Percentiles rank a stretch among this genome's conserved stretches.
Conservation (phyloP, 305 asterid species). For the Ruellia speciosa region DNA sequence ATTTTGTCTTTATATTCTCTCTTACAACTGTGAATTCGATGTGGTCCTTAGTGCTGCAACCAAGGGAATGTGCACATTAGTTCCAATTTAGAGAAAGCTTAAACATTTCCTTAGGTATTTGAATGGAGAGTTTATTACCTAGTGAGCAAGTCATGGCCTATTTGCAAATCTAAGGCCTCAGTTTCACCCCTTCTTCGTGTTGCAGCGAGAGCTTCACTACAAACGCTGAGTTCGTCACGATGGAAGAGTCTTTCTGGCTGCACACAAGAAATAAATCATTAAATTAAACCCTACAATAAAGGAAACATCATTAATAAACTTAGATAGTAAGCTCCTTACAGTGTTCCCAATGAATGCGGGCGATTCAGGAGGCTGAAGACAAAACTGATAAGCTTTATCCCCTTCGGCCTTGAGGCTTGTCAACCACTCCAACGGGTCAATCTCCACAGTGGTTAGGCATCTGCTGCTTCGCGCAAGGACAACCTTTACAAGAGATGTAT, state of each 20-base stretch:
- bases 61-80: conserved; percentile 13
- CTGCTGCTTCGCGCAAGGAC: conserved; percentile 94
- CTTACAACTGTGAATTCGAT: conserved; percentile 79
- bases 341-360: conserved; percentile 95
- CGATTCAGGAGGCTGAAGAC: conserved; percentile 85
- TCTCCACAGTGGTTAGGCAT: conserved; percentile 49
- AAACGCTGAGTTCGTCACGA: conserved; percentile 49
- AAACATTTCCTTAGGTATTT: no score
- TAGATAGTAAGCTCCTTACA: conserved; percentile 37
- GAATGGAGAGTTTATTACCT: conserved; percentile 28
- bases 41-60: conserved; percentile 81
- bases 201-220: conserved; percentile 91
- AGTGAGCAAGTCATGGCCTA: conserved; percentile 78
- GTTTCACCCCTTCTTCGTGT: conserved; percentile 84
- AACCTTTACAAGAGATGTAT: conserved; percentile 66
- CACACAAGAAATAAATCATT: conserved; percentile 9
- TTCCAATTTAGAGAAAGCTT: neutral
- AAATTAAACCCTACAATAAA: neutral
- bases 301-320: no score
- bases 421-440: conserved; percentile 73
- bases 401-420: conserved; percentile 59
- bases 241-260: conserved; percentile 90
- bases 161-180: conserved; percentile 60
- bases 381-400: conserved; percentile 73
- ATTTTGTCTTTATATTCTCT: conserved; percentile 59